These are phyloP conservation scores for Baeospora myosura DNA, from an alignment of 1,284 basidiomycete genomes.

Conservation along the genomic window DNA sequence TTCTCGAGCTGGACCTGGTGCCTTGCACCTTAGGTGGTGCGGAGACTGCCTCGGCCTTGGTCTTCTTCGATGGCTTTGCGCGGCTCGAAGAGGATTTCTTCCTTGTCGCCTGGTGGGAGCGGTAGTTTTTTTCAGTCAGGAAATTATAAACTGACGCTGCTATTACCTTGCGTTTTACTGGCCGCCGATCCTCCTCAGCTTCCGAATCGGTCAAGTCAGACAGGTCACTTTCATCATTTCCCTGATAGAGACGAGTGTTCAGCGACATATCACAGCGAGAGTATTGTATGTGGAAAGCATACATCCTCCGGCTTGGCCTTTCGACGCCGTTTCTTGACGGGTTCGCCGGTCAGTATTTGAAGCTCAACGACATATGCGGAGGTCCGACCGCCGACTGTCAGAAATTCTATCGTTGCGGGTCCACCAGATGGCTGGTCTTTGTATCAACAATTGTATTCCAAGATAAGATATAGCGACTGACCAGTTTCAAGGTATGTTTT, in stretches of 20 bases:
- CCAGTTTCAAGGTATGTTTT: constrained; percentile 44
- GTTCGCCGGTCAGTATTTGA: constrained; percentile 30
- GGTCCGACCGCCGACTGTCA: constrained; percentile 77
- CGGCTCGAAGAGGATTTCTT: too few relatives aligned
- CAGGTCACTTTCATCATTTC: constrained; percentile 19
- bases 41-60: too few relatives aligned
- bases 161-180: too few relatives aligned
- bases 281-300: background rate
- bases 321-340: background rate
- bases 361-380: constrained; percentile 69
- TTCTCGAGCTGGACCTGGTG: too few relatives aligned
- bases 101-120: too few relatives aligned
- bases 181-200: too few relatives aligned
- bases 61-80: too few relatives aligned
- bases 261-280: too few relatives aligned
- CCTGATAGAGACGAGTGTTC: constrained; percentile 5
- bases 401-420: constrained; percentile 67
- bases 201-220: too few relatives aligned
- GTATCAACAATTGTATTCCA: constrained; percentile 7
- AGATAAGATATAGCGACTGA: constrained; percentile 25
- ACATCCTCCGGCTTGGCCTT: background rate
- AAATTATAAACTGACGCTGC: too few relatives aligned
- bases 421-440: constrained; percentile 55
- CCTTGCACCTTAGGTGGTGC: too few relatives aligned
- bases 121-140: too few relatives aligned